Conservation (phyloP, 805 yeast species). For the Huiozyma sinensis region DNA sequence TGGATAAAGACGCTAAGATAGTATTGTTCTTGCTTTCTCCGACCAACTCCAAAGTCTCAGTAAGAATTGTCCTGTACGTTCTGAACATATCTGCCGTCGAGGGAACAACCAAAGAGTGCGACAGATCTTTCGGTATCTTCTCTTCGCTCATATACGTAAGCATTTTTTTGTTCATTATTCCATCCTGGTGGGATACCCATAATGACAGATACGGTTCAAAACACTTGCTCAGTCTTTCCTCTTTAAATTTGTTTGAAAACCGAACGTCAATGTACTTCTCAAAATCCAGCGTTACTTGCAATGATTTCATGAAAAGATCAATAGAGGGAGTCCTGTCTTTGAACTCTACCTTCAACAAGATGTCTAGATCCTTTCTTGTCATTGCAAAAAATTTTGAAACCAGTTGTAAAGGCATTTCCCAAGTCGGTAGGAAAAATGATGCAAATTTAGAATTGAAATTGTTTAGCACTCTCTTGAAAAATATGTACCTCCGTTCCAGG, state of each 20-base stretch:
- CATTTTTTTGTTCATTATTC: conserved; percentile 48
- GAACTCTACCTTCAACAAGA: conserved; percentile 37
- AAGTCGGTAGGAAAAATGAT: conserved; percentile 51
- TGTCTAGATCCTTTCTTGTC: conserved; percentile 57
- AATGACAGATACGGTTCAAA: conserved; percentile 78
- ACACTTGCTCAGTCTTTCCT: conserved; percentile 42
- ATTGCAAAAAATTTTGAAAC: conserved; percentile 52
- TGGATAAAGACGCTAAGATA: conserved; percentile 35
- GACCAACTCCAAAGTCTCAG: conserved; percentile 53
- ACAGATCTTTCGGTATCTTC: conserved; percentile 39
- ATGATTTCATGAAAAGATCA: conserved; percentile 52
- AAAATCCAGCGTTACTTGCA: conserved; percentile 74
- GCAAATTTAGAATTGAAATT: conserved; percentile 44
- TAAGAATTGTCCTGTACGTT: conserved; percentile 57
- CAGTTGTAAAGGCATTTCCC: conserved; percentile 61
- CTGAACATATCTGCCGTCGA: conserved; percentile 84
- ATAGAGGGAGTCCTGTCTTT: conserved; percentile 39
- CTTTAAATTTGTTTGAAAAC: conserved; percentile 39
- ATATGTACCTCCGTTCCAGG: conserved; percentile 67
- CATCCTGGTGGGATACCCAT: conserved; percentile 84
- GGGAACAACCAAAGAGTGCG: conserved; percentile 59
- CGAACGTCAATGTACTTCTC: conserved; percentile 61
- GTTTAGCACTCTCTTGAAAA: conserved; percentile 60
- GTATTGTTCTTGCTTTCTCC: conserved; percentile 19
- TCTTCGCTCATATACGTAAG: conserved; percentile 51